A percentile compares a stretch with the other conserved stretches of the same genome.
Evolutionary conservation across 1,139 yeast genomes (phyloP).

Genomic region (Candida sp.): DNA sequence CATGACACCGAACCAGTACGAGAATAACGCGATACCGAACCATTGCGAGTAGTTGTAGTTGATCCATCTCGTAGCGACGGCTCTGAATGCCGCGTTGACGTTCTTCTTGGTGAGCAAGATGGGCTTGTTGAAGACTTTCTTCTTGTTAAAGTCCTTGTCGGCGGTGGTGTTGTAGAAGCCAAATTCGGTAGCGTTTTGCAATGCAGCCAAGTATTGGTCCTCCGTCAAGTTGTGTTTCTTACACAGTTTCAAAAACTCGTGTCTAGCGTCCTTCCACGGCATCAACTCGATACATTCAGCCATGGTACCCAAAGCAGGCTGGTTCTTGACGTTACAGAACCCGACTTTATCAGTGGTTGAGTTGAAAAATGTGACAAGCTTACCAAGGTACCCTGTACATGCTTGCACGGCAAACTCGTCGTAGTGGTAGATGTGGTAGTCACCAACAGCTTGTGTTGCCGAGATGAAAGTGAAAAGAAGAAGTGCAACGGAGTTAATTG

Average conservation of each 20-base stretch:
- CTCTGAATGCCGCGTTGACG: constrained; percentile 34
- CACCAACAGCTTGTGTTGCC: constrained; percentile 3
- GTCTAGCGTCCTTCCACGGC: constrained; percentile 26
- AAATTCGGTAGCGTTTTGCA: constrained; percentile 40
- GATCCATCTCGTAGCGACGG: constrained; percentile 42
- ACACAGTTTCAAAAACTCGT: constrained; percentile 30
- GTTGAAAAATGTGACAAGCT: constrained; percentile 24
- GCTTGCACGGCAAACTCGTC: constrained; percentile 23
- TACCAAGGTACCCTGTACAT: constrained; percentile 31
- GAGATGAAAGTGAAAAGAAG: background rate
- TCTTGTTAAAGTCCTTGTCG: constrained; percentile 29
- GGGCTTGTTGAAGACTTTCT: constrained; percentile 34
- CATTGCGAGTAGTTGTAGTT: constrained; percentile 49
- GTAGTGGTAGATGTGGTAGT: constrained; percentile 16
- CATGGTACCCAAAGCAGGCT: constrained; percentile 46
- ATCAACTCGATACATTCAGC: constrained; percentile 35
- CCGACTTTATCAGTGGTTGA: constrained; percentile 29
- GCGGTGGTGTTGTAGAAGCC: constrained; percentile 27
- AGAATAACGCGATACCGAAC: constrained; percentile 53
- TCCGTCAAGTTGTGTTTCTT: constrained; percentile 28
- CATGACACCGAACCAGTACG: constrained; percentile 49
- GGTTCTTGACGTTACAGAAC: constrained; percentile 35
- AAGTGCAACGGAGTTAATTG: background rate
- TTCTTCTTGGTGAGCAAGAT: constrained; percentile 24
- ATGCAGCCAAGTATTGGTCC: constrained; percentile 31